phyloP scores from a whole-genome alignment of 495 filamentous ascomycete species.

The Pseudevernia furfuracea region DNA sequence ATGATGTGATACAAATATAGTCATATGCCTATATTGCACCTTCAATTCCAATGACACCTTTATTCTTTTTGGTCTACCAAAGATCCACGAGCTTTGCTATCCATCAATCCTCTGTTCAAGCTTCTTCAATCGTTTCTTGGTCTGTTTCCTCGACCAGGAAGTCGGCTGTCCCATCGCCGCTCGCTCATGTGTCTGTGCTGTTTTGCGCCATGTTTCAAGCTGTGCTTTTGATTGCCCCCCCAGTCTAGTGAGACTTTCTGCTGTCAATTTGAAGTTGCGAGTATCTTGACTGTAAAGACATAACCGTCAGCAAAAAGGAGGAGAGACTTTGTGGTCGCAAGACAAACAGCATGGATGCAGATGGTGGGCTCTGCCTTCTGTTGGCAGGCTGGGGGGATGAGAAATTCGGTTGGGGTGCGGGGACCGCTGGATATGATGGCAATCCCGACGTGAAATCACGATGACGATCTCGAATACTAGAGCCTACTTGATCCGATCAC shows the following conservation, averaged over 20 bases:
- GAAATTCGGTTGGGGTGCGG: not conserved
- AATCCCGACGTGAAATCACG: not conserved
- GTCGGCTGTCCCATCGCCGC: not conserved
- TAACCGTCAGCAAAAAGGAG: not conserved
- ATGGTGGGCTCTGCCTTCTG: not conserved
- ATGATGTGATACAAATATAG: not conserved
- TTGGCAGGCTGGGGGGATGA: not conserved
- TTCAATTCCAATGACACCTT: not conserved
- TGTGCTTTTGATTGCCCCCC: not conserved
- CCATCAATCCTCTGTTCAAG: not conserved
- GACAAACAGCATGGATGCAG: not conserved
- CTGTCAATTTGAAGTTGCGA: not conserved
- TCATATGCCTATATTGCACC: not conserved
- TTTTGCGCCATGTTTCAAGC: not conserved
- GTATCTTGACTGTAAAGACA: not conserved
- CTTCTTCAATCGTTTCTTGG: not conserved
- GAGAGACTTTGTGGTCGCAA: not conserved
- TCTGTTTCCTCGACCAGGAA: not conserved
- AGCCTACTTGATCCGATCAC: not conserved
- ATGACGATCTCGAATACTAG: not conserved
- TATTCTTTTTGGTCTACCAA: not conserved
- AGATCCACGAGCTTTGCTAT: not conserved
- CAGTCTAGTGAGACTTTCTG: not conserved
- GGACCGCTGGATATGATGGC: not conserved
- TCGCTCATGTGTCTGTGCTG: slow-evolving; percentile 1